phyloP scores from a whole-genome alignment of 768 basidiomycete genomes.

The Naganishia friedmannii region DNA sequence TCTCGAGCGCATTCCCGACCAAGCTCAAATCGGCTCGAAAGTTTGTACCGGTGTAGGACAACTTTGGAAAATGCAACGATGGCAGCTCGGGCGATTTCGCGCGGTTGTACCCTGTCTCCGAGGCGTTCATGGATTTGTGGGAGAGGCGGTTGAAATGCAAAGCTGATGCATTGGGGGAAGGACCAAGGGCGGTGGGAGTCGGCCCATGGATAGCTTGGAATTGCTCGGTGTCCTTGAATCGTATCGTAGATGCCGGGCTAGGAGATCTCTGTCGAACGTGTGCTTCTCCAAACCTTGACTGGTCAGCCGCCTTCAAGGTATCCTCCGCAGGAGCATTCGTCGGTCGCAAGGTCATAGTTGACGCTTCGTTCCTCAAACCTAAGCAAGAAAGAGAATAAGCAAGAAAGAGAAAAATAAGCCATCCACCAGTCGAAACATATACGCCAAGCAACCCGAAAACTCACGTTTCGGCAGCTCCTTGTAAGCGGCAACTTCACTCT shows the following conservation, averaged over 20 bases:
- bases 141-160: background rate
- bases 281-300: background rate
- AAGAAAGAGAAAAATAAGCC: background rate
- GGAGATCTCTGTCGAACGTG: background rate
- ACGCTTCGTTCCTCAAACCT: slow-evolving; percentile 24
- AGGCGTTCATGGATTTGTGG: background rate
- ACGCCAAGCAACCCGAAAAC: background rate
- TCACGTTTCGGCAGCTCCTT: slow-evolving; percentile 1
- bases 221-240: background rate
- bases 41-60: slow-evolving; percentile 21
- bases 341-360: slow-evolving; percentile 17
- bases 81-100: slow-evolving; percentile 23
- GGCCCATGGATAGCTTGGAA: background rate
- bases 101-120: background rate
- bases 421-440: background rate
- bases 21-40: slow-evolving; percentile 20
- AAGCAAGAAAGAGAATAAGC: background rate
- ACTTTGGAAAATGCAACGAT: slow-evolving; percentile 25
- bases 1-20: background rate
- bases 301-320: background rate
- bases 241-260: background rate
- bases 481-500: background rate
- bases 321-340: background rate
- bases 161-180: background rate
- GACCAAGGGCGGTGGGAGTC: background rate